These are phyloP conservation scores for Citrullus colocynthis DNA, from an alignment of 306 rosid genomes.

Conservation along the genomic window DNA sequence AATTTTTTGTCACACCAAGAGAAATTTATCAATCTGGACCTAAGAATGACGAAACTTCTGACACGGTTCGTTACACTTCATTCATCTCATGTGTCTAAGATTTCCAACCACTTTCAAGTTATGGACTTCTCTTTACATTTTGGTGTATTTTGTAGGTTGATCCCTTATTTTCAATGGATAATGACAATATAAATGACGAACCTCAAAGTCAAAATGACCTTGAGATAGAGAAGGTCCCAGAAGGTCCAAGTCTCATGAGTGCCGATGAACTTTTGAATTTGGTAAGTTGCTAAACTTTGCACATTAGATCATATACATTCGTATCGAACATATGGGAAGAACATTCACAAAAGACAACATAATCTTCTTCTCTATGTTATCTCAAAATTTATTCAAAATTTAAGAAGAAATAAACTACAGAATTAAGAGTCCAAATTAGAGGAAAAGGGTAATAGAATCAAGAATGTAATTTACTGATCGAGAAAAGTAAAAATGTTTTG, in stretches of 20 bases:
- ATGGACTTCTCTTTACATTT: background rate
- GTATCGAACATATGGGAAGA: background rate
- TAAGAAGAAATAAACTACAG: background rate
- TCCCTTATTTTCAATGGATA: slow-evolving; percentile 43
- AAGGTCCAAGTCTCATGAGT: slow-evolving; percentile 36
- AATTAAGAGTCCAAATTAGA: background rate
- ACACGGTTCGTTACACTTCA: background rate
- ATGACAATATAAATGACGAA: slow-evolving; percentile 25
- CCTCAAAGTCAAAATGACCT: slow-evolving; percentile 27
- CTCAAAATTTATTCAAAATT: background rate
- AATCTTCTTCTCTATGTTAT: background rate
- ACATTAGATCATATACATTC: background rate
- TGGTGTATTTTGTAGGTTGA: slow-evolving; percentile 32
- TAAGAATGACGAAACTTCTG: slow-evolving; percentile 7
- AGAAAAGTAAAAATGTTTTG: background rate
- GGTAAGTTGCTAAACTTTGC: slow-evolving; percentile 25
- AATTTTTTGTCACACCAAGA: slow-evolving; percentile 32
- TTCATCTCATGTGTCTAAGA: background rate
- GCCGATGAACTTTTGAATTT: slow-evolving; percentile 62
- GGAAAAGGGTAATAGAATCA: background rate
- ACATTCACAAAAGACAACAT: background rate
- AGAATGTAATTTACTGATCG: background rate
- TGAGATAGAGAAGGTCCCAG: slow-evolving; percentile 14
- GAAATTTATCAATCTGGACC: slow-evolving; percentile 24
- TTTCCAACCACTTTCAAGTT: background rate